Percentiles rank a stretch among this genome's conserved stretches.
Conservation (phyloP, 306 rosid species). For the Cicer judaicum region DNA sequence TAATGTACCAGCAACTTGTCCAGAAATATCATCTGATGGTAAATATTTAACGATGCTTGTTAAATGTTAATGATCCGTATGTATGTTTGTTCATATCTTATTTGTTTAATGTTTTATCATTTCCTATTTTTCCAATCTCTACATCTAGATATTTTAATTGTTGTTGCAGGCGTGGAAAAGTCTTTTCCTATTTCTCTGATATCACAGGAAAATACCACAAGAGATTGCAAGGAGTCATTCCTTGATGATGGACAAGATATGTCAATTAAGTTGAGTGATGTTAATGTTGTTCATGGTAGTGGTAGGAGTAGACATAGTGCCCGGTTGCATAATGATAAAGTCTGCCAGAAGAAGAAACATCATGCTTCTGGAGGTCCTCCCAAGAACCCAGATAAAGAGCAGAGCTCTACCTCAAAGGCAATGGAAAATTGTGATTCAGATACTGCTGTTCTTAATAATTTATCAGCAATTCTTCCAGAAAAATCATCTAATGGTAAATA, state of each 20-base stretch:
- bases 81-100: background rate
- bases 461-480: background rate
- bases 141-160: background rate
- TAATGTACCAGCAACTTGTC: background rate
- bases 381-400: background rate
- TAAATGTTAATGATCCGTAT: background rate
- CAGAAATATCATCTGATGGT: background rate
- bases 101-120: background rate
- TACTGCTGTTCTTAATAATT: background rate
- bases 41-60: background rate
- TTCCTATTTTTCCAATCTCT: no score
- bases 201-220: slow-evolving; percentile 3
- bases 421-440: background rate
- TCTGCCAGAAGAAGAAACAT: background rate
- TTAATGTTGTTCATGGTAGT: slow-evolving; percentile 23
- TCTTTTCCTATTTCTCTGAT: background rate
- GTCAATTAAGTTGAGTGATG: slow-evolving; percentile 26
- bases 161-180: slow-evolving; percentile 27
- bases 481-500: background rate
- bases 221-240: slow-evolving; percentile 7
- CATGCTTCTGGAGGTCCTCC: background rate
- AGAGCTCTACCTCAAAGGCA: background rate
- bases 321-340: slow-evolving; percentile 24
- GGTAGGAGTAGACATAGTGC: slow-evolving; percentile 9
- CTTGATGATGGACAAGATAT: background rate